These are phyloP conservation scores for Trichoderma sp. DNA, from an alignment of 2,329 filamentous ascomycete genomes.

Conservation along the genomic window DNA sequence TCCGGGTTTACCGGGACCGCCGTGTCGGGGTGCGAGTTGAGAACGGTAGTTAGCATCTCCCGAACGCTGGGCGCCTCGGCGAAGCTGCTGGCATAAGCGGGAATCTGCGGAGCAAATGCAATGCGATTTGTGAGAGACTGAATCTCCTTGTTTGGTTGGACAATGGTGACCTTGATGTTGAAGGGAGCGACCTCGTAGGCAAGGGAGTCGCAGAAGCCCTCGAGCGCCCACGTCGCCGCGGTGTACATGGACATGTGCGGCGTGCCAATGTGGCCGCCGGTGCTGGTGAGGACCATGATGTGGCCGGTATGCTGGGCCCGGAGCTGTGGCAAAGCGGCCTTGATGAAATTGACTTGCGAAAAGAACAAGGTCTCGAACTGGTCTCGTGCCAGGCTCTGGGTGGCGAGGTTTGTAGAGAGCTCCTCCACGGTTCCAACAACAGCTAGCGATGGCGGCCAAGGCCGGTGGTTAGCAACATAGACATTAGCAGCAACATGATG, in stretches of 20 bases:
- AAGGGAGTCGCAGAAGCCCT: slow-evolving; percentile 93
- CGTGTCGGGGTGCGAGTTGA: slow-evolving; percentile 75
- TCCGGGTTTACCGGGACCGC: slow-evolving; percentile 40
- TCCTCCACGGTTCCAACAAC: slow-evolving; percentile 92
- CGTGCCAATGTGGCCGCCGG: slow-evolving; percentile 89
- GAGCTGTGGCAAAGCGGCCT: slow-evolving; percentile 78
- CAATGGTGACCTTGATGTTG: slow-evolving; percentile 93
- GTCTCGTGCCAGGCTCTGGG: slow-evolving; percentile 77
- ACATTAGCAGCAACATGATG: not conserved
- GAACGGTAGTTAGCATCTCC: slow-evolving; percentile 76
- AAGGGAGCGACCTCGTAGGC: slow-evolving; percentile 97
- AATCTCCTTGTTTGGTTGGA: slow-evolving; percentile 94
- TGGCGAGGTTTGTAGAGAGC: slow-evolving; percentile 70
- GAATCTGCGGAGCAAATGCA: slow-evolving; percentile 76
- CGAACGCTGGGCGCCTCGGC: slow-evolving; percentile 74
- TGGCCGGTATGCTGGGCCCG: slow-evolving; percentile 81
- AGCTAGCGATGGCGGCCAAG: slow-evolving; percentile 49
- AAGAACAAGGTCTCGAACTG: slow-evolving; percentile 97
- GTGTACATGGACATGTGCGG: slow-evolving; percentile 90
- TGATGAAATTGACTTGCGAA: slow-evolving; percentile 93
- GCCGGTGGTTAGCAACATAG: not conserved
- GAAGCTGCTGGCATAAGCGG: slow-evolving; percentile 44
- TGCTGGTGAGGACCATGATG: slow-evolving; percentile 85
- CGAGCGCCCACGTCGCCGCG: slow-evolving; percentile 89
- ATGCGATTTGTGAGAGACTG: slow-evolving; percentile 84